Base-by-base conservation (phyloP, 192 early-diverging fungal species). In the Gryganskiella cystojenkinii region DNA sequence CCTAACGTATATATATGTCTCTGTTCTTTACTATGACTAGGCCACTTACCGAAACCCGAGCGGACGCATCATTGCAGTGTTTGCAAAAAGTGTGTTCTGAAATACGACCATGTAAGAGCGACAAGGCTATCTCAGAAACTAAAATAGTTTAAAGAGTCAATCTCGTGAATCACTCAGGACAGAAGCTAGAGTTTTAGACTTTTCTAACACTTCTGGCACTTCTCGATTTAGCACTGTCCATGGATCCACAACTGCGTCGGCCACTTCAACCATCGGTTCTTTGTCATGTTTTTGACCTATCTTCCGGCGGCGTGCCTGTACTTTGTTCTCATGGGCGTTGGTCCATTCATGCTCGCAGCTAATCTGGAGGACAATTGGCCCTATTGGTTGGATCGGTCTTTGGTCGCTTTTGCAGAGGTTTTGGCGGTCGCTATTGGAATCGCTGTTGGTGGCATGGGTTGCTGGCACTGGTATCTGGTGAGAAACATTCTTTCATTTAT, bases 181-280 rank as follows among this genome's bases (percentile, higher is more conserved):
- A n/a, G n/a, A n/a, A n/a, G n/a, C n/a, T n/a, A n/a, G n/a, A n/a
- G n/a, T n/a, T n/a, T n/a, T n/a, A n/a, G n/a, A 11, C 27, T 25
- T 20, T 45, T 53, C 44, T 17, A 2, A 13, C 2, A 64, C 40
- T 14, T 44, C 37, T 25, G 27, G 8, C 27, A 51, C 27, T 51
- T 28, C n/a, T 52, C 34, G 0, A 15, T n/a, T 11, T 46, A 76
- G 72, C 88, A 92, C 66, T 90, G 93, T 34, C 92, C 92, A 13
- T 94, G 93, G 93, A 87, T 94, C 68, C 89, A 91, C 62, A 92
- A 92, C 68, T 93, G 92, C 59, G 90, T 94, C 31, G 93, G 93
- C 3, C 88, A 89, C 68, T 86, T 79, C 28, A 94, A 91, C 60
- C 92, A 94, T 57, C 87, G 92, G 58, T 86, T 87, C 25, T 94